These are phyloP conservation scores for Casuarina glauca DNA, from an alignment of 306 rosid genomes.

Conservation along the genomic window DNA sequence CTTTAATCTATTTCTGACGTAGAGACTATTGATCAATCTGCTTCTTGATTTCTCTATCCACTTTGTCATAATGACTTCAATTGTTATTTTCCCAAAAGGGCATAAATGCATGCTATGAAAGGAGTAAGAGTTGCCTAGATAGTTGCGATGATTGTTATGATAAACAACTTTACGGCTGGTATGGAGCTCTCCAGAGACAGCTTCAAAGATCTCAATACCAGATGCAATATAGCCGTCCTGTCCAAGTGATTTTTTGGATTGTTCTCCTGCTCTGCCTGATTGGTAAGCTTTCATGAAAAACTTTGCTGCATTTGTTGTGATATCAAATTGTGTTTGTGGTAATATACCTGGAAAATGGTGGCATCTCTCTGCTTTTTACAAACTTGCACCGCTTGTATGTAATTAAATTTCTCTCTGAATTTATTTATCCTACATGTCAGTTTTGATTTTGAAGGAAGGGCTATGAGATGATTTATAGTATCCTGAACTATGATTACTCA, in stretches of 20 bases:
- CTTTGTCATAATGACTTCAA: conserved; percentile 8
- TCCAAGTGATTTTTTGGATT: conserved; percentile 57
- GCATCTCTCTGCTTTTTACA: background rate
- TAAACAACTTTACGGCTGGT: conserved; percentile 87
- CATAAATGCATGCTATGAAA: conserved; percentile 46
- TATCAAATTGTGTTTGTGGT: background rate
- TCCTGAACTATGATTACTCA: background rate
- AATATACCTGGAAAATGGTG: background rate
- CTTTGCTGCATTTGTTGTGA: background rate
- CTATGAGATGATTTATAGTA: background rate
- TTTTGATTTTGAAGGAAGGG: background rate
- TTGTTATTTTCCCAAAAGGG: conserved; percentile 43
- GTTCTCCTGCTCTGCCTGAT: conserved; percentile 66
- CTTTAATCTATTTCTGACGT: conserved; percentile 22
- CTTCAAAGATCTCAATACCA: conserved; percentile 91
- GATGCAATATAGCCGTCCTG: conserved; percentile 78
- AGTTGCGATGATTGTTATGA: conserved; percentile 66
- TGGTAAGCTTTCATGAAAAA: conserved; percentile 50
- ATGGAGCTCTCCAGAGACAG: conserved; percentile 79
- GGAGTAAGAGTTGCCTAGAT: conserved; percentile 65
- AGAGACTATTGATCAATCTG: background rate
- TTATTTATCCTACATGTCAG: background rate
- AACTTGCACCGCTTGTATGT: background rate
- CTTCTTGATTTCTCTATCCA: background rate
- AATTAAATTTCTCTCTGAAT: background rate